These are phyloP conservation scores for Ambrosia hybrid DNA, from an alignment of 140 eudicot genomes.

Conservation along the genomic window DNA sequence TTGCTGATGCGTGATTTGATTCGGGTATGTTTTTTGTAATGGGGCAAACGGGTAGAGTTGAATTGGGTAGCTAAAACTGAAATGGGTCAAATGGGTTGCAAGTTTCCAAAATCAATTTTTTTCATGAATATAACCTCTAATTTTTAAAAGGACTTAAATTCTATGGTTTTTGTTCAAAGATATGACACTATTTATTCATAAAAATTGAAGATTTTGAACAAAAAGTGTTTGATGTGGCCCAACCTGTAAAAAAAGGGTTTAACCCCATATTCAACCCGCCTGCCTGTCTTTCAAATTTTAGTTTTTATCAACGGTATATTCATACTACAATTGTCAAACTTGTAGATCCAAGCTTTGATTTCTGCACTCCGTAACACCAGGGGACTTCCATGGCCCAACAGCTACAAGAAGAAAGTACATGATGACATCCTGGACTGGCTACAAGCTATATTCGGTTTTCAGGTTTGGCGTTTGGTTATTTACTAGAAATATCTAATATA, in stretches of 20 bases:
- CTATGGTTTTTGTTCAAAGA: neutral
- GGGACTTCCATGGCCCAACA: conserved; percentile 89
- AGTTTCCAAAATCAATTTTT: neutral
- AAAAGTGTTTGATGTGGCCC: neutral
- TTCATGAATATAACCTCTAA: neutral
- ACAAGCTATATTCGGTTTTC: conserved; percentile 86
- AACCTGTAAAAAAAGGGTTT: too few species aligned
- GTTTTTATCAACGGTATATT: too few species aligned
- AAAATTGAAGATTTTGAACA: neutral
- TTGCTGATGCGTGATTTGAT: neutral
- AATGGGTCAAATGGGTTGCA: neutral
- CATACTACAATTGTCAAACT: conserved; percentile 12
- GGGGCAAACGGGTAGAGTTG: neutral
- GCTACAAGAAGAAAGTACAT: conserved; percentile 62
- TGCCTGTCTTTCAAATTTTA: too few species aligned
- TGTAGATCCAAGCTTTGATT: conserved; percentile 85
- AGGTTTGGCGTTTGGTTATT: too few species aligned
- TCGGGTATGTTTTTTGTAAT: neutral
- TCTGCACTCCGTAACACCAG: conserved; percentile 78
- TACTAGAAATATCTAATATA: neutral
- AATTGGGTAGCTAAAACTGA: neutral
- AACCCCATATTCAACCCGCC: too few species aligned
- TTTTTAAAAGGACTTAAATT: neutral
- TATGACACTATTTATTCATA: too few species aligned
- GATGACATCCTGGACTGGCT: conserved; percentile 90